A percentile compares a stretch with the other conserved stretches of the same genome.
phyloP scores from a whole-genome alignment of 1,284 basidiomycete species.

The Ceratobasidium sp. region DNA sequence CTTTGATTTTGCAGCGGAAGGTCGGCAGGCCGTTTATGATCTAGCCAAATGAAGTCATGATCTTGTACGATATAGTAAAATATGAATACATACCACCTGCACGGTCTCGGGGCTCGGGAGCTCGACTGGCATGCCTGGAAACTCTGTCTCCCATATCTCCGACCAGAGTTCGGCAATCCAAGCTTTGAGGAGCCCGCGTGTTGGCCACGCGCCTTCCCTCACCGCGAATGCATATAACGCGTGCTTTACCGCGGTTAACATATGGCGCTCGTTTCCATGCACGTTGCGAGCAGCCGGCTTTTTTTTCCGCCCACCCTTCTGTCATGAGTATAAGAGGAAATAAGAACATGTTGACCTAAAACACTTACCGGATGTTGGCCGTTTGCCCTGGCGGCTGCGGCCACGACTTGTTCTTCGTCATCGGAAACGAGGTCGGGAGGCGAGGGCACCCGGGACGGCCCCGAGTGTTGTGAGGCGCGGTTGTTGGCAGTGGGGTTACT shows the following conservation, averaged over 20 bases:
- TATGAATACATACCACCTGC: constrained; percentile 3
- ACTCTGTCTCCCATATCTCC: not conserved
- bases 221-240: not conserved
- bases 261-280: not conserved
- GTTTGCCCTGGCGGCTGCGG: no score
- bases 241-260: not conserved
- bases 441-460: no score
- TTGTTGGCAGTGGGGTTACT: no score
- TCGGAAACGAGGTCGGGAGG: no score
- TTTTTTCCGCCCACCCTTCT: not conserved
- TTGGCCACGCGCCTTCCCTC: constrained; percentile 1
- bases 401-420: no score
- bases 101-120: not conserved
- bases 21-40: constrained; percentile 5
- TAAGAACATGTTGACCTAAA: no score
- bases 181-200: not conserved
- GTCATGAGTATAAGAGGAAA: not conserved
- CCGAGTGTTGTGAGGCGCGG: no score
- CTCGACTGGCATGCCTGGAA: not conserved
- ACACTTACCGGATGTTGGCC: no score
- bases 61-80: not conserved
- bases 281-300: not conserved
- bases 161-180: not conserved
- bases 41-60: not conserved
- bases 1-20: not conserved